Base-by-base conservation (phyloP, 2,329 filamentous ascomycete species). In the Sporothrix phasma region DNA sequence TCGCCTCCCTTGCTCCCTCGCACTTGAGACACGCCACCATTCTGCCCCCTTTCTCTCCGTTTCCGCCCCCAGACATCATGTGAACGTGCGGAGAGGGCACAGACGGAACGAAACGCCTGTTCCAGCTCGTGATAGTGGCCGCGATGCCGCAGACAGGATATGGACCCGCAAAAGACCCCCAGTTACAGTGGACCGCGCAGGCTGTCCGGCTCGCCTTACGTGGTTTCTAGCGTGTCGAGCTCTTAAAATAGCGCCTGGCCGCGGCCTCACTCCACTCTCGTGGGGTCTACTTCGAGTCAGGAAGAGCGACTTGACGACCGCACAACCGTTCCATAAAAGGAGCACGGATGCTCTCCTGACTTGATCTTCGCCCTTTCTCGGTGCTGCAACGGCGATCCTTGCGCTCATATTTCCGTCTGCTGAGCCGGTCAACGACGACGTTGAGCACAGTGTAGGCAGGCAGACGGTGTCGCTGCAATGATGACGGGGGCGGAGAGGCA, bases 151-250 rank as follows among this genome's bases (percentile, higher is more conserved):
- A 22, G 24, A 22, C 31, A n/a, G 49, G n/a, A 31, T 17, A 31
- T 24, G 31, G 51, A 39, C 51, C 51, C 51, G 51, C 31, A 17
- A 29, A 49, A 24, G 51, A 17, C 56, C 39, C 53, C 26, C 53
- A 26, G 26, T 58, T 24, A 37, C 51, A 39, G 51, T 59, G 39
- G 39, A 59, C 4, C 56, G 26, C 39, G 24, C 24, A 45, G 24
- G 5, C 41, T 31, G 8, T 37, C 31, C n/a, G 51, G 3, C 4
- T 22, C 56, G 56, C 56, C 39, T 59, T 45, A 45, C 45, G 56
- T 59, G 56, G 54, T 59, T 43, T 54, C 24, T 56, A 56, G 51
- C 51, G 51, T 56, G 51, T 54, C 31, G n/a, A n/a, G n/a, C 31
- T 5, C 31, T 31, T 19, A 22, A 39, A 39, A 39, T 15, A 15